phyloP scores from a whole-genome alignment of 805 yeast genomes.

The Saccharomycopsis sp. region DNA sequence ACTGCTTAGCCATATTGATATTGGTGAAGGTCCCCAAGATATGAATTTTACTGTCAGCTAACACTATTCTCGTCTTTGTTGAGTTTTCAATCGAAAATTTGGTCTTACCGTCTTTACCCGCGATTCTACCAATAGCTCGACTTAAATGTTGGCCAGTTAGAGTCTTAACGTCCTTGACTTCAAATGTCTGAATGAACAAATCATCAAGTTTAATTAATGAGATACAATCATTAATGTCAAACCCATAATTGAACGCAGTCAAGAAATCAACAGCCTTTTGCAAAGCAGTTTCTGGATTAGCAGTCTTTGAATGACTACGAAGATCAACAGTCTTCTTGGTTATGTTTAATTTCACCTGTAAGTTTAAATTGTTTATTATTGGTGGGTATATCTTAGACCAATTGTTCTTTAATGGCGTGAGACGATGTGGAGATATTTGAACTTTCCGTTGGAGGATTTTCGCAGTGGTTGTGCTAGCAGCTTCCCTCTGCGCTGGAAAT shows the following conservation, averaged over 20 bases:
- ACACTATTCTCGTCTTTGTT: conserved; percentile 93
- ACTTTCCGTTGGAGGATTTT: conserved; percentile 84
- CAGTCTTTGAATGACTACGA: conserved; percentile 67
- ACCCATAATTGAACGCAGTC: conserved; percentile 92
- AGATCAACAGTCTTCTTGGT: conserved; percentile 83
- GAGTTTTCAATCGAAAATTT: conserved; percentile 98
- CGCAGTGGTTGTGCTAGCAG: conserved; percentile 40
- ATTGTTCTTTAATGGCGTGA: conserved; percentile 81
- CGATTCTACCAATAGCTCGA: conserved; percentile 98
- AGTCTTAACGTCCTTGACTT: conserved; percentile 94
- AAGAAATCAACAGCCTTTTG: conserved; percentile 98
- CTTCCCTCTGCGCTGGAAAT: conserved; percentile 59
- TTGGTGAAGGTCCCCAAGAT: conserved; percentile 96
- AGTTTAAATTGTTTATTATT: conserved; percentile 84
- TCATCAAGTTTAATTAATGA: conserved; percentile 93
- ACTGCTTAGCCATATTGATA: conserved; percentile 96
- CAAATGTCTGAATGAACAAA: conserved; percentile 93
- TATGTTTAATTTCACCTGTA: conserved; percentile 94
- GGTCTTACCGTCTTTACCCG: conserved; percentile 98
- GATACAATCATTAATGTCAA: conserved; percentile 94
- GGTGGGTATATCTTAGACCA: conserved; percentile 98
- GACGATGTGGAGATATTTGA: conserved; percentile 94
- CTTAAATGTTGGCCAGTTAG: conserved; percentile 93
- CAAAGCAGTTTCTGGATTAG: conserved; percentile 88
- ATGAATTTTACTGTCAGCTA: conserved; percentile 95